phyloP scores from a whole-genome alignment of 208 protist species.

The Acanthamoeba culbertsoni region DNA sequence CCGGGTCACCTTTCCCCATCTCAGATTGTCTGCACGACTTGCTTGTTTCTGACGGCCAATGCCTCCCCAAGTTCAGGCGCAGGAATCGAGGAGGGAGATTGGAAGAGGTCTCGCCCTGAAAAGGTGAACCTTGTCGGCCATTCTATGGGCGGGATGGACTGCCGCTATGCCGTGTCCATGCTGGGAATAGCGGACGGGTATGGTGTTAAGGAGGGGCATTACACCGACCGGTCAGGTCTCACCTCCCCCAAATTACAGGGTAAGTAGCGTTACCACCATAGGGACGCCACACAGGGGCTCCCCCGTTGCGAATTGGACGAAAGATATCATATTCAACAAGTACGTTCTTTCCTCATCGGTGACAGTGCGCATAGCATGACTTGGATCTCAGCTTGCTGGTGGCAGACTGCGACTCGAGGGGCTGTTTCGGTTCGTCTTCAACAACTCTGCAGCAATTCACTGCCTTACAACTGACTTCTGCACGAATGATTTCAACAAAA shows the following conservation, averaged over 20 bases:
- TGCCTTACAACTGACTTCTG: constrained; percentile 9
- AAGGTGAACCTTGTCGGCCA: constrained; percentile 55
- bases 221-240: too few relatives aligned
- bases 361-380: not conserved
- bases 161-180: not conserved
- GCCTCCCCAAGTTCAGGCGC: not conserved
- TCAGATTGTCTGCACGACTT: not conserved
- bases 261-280: constrained; percentile 45
- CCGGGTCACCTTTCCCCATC: not conserved
- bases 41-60: too few relatives aligned
- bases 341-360: not conserved
- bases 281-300: constrained; percentile 46
- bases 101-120: not conserved
- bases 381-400: not conserved
- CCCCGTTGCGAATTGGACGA: not conserved
- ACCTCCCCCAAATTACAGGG: not conserved
- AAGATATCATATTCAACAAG: not conserved
- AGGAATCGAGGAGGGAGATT: not conserved
- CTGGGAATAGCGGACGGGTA: not conserved
- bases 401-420: not conserved
- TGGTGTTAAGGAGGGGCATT: not conserved
- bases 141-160: constrained; percentile 50
- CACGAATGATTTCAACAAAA: constrained; percentile 36
- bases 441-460: not conserved
- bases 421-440: not conserved